These are phyloP conservation scores for Cylindrotheca closterium DNA, from an alignment of 108 stramenopile genomes.

Conservation along the genomic window DNA sequence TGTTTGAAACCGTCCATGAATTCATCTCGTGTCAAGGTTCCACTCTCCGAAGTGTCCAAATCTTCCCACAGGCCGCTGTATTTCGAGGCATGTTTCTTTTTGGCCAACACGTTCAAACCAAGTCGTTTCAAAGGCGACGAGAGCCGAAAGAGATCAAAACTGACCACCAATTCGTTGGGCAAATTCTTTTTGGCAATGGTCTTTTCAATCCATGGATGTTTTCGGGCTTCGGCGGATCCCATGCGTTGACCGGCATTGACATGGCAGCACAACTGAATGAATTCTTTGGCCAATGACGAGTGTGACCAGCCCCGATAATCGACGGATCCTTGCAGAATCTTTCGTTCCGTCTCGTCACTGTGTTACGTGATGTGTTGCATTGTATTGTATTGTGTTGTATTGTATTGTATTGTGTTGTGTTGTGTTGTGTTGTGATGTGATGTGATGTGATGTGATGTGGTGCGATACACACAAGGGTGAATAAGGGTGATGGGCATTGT, in stretches of 20 bases:
- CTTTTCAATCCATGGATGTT: conserved; percentile 57
- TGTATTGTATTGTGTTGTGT: no score
- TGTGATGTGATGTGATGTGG: no score
- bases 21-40: conserved; percentile 61
- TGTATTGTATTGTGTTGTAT: not conserved
- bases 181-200: conserved; percentile 14
- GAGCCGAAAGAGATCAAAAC: conserved; percentile 44
- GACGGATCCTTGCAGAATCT: conserved; percentile 55
- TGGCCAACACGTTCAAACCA: conserved; percentile 69
- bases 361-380: not conserved
- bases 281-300: conserved; percentile 49
- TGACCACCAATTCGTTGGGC: conserved; percentile 23
- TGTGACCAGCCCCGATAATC: conserved; percentile 27
- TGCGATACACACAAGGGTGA: no score
- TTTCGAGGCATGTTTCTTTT: conserved; percentile 54
- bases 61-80: conserved; percentile 47
- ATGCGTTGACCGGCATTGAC: conserved; percentile 55
- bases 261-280: conserved; percentile 42
- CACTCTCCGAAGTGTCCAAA: conserved; percentile 44
- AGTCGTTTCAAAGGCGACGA: conserved; percentile 62
- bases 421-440: no score
- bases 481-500: not conserved
- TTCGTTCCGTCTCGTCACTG: conserved; percentile 39
- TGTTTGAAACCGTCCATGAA: conserved; percentile 64
- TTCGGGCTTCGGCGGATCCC: conserved; percentile 33